phyloP scores from a whole-genome alignment of 257 asterid species.

The Ilex aquifolium region DNA sequence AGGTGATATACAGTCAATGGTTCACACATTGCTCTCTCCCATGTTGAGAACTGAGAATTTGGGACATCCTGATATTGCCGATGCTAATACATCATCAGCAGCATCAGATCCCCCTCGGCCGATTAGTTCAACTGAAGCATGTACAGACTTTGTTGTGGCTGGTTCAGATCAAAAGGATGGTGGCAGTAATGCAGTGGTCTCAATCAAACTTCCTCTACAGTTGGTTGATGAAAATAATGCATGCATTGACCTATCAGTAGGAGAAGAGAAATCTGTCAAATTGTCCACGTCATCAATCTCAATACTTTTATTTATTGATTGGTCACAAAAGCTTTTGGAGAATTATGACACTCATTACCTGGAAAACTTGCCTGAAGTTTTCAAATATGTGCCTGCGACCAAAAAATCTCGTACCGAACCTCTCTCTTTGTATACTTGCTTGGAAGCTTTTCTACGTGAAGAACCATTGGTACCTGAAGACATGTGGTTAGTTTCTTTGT shows the following conservation, averaged over 20 bases:
- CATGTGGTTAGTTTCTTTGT: constrained; percentile 69
- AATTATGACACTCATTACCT: constrained; percentile 75
- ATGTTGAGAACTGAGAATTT: constrained; percentile 49
- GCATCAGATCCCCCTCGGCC: constrained; percentile 32
- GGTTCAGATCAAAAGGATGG: constrained; percentile 39
- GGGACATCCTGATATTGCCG: constrained; percentile 19
- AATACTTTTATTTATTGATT: constrained; percentile 87
- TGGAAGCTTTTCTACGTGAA: constrained; percentile 96
- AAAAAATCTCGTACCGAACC: constrained; percentile 98
- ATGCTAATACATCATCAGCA: constrained; percentile 32
- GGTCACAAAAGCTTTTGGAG: constrained; percentile 94
- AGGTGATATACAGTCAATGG: constrained; percentile 80
- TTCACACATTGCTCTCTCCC: constrained; percentile 79
- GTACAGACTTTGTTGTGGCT: constrained; percentile 29
- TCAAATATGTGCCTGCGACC: constrained; percentile 65
- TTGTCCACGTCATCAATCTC: constrained; percentile 86
- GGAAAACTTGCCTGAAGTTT: constrained; percentile 84
- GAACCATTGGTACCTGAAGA: constrained; percentile 99
- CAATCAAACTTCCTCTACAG: constrained; percentile 82
- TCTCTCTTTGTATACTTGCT: constrained; percentile 90
- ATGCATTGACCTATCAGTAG: constrained; percentile 82
- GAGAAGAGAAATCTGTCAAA: constrained; percentile 83
- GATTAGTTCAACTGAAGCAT: constrained; percentile 22
- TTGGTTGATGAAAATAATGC: constrained; percentile 94
- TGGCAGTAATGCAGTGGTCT: constrained; percentile 33